Evolutionary conservation across 129 eudicot species (phyloP).

Genomic region (Erigeron canadensis): DNA sequence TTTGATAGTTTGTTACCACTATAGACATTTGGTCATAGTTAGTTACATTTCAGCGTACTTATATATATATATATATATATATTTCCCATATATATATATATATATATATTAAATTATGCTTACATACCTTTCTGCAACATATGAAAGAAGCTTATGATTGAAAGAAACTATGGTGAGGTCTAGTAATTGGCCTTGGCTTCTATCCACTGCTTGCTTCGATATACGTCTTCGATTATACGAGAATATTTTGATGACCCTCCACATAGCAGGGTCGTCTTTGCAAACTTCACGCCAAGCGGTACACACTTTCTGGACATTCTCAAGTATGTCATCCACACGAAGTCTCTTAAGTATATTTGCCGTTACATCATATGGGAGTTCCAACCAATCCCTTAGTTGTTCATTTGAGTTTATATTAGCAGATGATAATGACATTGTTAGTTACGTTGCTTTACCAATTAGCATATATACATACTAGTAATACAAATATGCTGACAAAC

Average conservation of each 20-base stretch:
- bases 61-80: too few species aligned
- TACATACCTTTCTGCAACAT: not conserved
- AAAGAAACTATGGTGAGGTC: not conserved
- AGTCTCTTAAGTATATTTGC: not conserved
- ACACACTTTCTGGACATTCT: not conserved
- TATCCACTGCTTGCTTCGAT: not conserved
- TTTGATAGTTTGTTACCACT: too few species aligned
- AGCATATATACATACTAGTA: too few species aligned
- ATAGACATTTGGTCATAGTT: too few species aligned
- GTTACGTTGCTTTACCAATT: too few species aligned
- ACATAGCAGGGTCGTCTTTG: not conserved
- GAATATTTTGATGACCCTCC: not conserved
- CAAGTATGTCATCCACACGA: not conserved
- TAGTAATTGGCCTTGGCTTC: not conserved
- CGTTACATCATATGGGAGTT: not conserved
- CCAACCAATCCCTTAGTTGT: not conserved
- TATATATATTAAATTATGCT: not conserved
- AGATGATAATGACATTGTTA: too few species aligned
- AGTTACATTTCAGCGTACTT: too few species aligned
- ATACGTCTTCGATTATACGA: not conserved
- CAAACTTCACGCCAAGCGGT: not conserved
- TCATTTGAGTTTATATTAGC: too few species aligned
- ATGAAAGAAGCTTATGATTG: not conserved
- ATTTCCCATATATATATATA: not conserved
- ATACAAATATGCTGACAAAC: too few species aligned